These are phyloP conservation scores for Alternaria arborescens DNA, from an alignment of 2,329 filamentous ascomycete genomes.

Conservation along the genomic window DNA sequence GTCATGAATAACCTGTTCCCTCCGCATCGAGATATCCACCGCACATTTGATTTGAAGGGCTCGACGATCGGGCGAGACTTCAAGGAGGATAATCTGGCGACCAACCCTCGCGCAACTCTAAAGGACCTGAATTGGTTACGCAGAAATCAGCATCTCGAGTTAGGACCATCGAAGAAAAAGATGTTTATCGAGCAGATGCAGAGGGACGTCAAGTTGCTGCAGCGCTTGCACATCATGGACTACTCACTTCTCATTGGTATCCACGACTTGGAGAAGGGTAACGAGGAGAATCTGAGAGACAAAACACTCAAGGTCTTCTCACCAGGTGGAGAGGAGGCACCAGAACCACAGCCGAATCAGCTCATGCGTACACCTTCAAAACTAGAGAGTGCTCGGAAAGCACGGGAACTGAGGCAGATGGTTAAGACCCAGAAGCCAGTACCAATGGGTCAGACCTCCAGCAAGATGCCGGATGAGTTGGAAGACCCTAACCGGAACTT, in stretches of 20 bases:
- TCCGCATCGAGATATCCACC: constrained; percentile 95
- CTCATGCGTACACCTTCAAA: constrained; percentile 92
- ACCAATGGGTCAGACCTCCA: constrained; percentile 84
- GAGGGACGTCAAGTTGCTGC: constrained; percentile 84
- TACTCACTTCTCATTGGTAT: constrained; percentile 96
- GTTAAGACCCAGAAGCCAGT: constrained; percentile 92
- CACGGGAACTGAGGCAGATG: constrained; percentile 87
- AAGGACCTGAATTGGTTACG: constrained; percentile 98
- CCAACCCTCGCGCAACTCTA: constrained; percentile 89
- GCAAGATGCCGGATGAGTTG: constrained; percentile 90
- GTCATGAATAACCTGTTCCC: constrained; percentile 99
- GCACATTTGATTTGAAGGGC: constrained; percentile 96
- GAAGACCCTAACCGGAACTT: constrained; percentile 72
- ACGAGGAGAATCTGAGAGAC: constrained; percentile 89
- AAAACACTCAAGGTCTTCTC: constrained; percentile 96
- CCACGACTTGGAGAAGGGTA: constrained; percentile 87
- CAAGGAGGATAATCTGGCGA: constrained; percentile 83
- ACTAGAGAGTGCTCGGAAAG: constrained; percentile 88
- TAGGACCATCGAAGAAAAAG: constrained; percentile 87
- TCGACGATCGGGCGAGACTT: constrained; percentile 94
- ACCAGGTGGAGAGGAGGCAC: constrained; percentile 73
- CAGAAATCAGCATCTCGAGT: constrained; percentile 82
- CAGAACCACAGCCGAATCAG: constrained; percentile 65
- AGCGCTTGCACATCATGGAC: constrained; percentile 96
- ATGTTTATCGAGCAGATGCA: constrained; percentile 90